Conservation (phyloP, 2,329 filamentous ascomycete genomes). For the Alternaria triticina region DNA sequence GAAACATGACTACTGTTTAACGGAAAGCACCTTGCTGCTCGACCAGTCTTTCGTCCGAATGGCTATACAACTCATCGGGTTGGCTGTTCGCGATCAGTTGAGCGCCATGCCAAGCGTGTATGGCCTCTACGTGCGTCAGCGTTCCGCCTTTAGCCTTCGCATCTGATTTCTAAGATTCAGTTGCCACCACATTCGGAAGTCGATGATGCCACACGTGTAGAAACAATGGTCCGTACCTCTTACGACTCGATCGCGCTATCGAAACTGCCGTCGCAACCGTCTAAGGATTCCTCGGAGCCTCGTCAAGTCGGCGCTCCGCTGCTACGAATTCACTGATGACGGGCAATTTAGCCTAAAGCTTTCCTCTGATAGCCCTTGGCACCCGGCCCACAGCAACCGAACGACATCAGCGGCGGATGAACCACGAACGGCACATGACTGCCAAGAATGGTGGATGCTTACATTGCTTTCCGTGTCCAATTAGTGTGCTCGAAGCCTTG, state of each 20-base stretch:
- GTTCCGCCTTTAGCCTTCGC: not conserved
- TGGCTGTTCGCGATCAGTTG: not conserved
- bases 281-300: not conserved
- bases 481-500: not conserved
- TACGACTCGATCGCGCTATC: not conserved
- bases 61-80: not conserved
- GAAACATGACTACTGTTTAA: not conserved
- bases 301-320: not conserved
- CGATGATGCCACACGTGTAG: not conserved
- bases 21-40: not conserved
- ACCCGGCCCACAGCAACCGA: not conserved
- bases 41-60: not conserved
- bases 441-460: conserved; percentile 7
- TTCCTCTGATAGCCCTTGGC: conserved; percentile 12
- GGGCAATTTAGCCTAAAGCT: conserved; percentile 22
- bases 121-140: not conserved
- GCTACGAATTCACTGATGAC: not conserved
- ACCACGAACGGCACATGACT: not conserved
- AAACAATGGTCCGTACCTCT: not conserved
- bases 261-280: not conserved
- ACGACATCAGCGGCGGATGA: conserved; percentile 7
- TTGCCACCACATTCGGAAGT: not conserved
- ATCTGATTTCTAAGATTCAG: not conserved
- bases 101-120: not conserved
- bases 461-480: not conserved